phyloP scores from a whole-genome alignment of 139 green algal species.

The Tetradesmus obliquus region DNA sequence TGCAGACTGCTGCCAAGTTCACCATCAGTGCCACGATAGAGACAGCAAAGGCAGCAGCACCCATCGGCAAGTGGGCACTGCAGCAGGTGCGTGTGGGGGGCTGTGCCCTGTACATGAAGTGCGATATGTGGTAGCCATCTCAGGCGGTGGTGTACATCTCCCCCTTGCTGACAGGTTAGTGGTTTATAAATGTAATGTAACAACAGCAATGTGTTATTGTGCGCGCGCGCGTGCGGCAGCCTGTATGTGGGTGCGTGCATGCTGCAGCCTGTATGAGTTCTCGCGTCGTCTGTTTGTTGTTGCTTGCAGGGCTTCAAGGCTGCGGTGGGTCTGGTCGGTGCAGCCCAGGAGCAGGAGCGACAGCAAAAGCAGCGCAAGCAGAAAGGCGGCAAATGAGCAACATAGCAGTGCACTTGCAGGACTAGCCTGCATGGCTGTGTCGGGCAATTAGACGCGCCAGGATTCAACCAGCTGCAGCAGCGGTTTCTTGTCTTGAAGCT shows the following conservation, averaged over 20 bases:
- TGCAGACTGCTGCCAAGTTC: slow-evolving; percentile 47
- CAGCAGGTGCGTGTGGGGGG: neutral
- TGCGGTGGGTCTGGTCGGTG: slow-evolving; percentile 30
- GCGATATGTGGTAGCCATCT: no score
- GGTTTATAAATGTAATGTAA: no score
- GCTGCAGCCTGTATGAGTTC: neutral
- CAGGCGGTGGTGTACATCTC: no score
- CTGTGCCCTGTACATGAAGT: neutral
- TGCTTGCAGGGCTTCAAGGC: slow-evolving; percentile 46
- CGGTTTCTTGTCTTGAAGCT: no score
- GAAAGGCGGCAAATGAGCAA: neutral
- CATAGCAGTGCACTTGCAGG: neutral
- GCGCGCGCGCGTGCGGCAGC: no score
- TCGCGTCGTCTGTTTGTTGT: neutral
- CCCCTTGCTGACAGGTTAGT: no score
- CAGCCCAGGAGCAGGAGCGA: slow-evolving; percentile 37
- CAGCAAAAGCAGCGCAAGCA: slow-evolving; percentile 32
- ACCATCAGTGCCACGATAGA: slow-evolving; percentile 45
- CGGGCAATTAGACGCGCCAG: no score
- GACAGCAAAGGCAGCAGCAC: slow-evolving; percentile 47
- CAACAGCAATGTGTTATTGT: no score
- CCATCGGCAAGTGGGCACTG: slow-evolving; percentile 48
- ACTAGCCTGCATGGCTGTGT: neutral
- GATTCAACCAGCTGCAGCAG: neutral
- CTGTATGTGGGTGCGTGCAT: neutral